These are phyloP conservation scores for Suillus ampliporus DNA, from an alignment of 768 basidiomycete genomes.

Conservation along the genomic window DNA sequence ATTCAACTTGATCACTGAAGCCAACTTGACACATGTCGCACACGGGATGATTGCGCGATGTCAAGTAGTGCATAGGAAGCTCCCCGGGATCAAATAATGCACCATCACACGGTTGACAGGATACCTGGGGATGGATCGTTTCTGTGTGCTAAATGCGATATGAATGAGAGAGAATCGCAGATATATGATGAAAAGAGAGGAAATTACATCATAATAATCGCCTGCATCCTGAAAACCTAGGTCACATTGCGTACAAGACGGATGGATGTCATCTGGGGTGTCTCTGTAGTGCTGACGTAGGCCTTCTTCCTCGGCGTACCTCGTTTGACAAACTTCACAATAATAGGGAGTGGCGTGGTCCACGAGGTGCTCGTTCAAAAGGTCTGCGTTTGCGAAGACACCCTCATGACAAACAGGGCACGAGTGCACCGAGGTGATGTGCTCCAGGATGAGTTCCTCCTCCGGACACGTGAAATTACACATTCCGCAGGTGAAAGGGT, in stretches of 20 bases:
- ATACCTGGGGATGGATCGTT: slow-evolving; percentile 41
- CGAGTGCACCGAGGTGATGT: slow-evolving; percentile 35
- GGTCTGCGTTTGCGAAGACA: slow-evolving; percentile 28
- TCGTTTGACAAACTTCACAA: slow-evolving; percentile 29
- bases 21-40: slow-evolving; percentile 34
- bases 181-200: slow-evolving; percentile 1
- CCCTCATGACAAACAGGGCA: slow-evolving; percentile 39
- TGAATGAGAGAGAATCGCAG: not conserved
- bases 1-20: slow-evolving; percentile 33
- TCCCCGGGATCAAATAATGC: slow-evolving; percentile 26
- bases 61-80: slow-evolving; percentile 30
- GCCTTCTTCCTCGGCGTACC: slow-evolving; percentile 39
- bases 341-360: slow-evolving; percentile 34
- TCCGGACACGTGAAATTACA: not conserved
- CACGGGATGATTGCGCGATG: slow-evolving; percentile 33
- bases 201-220: slow-evolving; percentile 35
- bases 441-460: slow-evolving; percentile 26
- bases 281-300: slow-evolving; percentile 46
- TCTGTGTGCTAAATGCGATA: slow-evolving; percentile 41
- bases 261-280: slow-evolving; percentile 41
- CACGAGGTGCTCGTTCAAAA: slow-evolving; percentile 35
- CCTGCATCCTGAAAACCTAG: slow-evolving; percentile 41
- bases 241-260: slow-evolving; percentile 40
- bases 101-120: slow-evolving; percentile 38
- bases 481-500: slow-evolving; percentile 1